Percentiles rank a stretch among this genome's conserved stretches.
Conservation (phyloP, 257 asterid genomes). For the Verbascum thapsus region DNA sequence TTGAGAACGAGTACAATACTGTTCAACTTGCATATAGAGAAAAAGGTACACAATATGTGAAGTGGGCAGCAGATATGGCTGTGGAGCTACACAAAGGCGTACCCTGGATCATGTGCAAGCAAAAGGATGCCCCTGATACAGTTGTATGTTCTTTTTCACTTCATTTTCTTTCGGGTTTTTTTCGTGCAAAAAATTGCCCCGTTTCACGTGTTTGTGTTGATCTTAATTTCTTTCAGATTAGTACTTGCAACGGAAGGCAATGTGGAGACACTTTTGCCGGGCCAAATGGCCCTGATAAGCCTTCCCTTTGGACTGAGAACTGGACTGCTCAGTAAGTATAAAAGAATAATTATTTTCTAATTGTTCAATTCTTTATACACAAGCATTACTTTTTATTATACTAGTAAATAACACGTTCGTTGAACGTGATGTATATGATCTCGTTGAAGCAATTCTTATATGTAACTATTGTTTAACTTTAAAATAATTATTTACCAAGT, state of each 20-base stretch:
- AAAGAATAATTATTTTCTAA: neutral
- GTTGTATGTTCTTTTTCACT: conserved; percentile 46
- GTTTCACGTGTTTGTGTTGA: neutral
- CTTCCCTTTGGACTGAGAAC: conserved; percentile 92
- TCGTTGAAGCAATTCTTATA: no score
- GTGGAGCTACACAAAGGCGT: conserved; percentile 46
- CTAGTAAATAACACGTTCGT: no score
- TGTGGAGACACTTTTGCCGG: conserved; percentile 89
- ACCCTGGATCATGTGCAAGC: conserved; percentile 99
- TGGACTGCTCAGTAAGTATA: conserved; percentile 94
- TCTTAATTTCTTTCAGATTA: conserved; percentile 49
- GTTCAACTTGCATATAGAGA: conserved; percentile 74
- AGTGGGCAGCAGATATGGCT: conserved; percentile 93
- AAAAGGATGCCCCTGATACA: conserved; percentile 67
- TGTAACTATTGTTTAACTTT: no score
- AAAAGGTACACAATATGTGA: conserved; percentile 55
- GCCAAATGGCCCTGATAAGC: conserved; percentile 85
- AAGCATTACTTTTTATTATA: no score
- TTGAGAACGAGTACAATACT: conserved; percentile 89
- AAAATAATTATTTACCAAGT: no score
- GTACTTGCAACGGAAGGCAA: conserved; percentile 91
- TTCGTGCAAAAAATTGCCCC: no score
- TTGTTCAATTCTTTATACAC: no score
- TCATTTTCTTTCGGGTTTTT: neutral
- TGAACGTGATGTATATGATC: no score